These are phyloP conservation scores for Aspergillus bertholletiae DNA, from an alignment of 495 filamentous ascomycete genomes.

Conservation along the genomic window DNA sequence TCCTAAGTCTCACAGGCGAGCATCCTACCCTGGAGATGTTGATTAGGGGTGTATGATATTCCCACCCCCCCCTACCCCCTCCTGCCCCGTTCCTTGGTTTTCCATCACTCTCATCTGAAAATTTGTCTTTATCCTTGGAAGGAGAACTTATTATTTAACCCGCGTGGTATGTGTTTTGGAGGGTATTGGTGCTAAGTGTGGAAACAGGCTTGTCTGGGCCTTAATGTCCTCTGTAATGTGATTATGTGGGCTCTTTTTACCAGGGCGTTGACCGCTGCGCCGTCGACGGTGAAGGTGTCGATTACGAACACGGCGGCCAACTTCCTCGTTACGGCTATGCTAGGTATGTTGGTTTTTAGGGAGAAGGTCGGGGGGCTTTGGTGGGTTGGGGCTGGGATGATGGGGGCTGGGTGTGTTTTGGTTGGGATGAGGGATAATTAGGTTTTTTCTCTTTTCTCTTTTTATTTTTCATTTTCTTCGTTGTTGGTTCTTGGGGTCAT, in stretches of 20 bases:
- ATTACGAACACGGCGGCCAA: slow-evolving; percentile 93
- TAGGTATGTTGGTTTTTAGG: slow-evolving; percentile 70
- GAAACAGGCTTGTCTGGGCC: slow-evolving; percentile 71
- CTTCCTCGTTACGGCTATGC: slow-evolving; percentile 85
- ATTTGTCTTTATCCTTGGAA: too few relatives aligned
- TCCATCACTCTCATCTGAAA: slow-evolving; percentile 15
- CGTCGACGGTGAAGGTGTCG: slow-evolving; percentile 84
- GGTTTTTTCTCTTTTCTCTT: background rate
- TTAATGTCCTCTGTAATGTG: slow-evolving; percentile 86
- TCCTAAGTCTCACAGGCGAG: slow-evolving; percentile 45
- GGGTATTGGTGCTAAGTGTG: too few relatives aligned
- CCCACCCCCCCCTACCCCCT: background rate
- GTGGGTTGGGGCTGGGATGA: slow-evolving; percentile 81
- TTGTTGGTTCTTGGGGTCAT: background rate
- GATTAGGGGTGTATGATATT: slow-evolving; percentile 62
- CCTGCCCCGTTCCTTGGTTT: background rate
- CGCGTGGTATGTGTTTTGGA: too few relatives aligned
- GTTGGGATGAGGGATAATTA: slow-evolving; percentile 69
- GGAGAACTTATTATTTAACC: too few relatives aligned
- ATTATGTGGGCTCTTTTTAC: slow-evolving; percentile 91
- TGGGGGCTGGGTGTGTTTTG: slow-evolving; percentile 87
- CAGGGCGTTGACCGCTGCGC: slow-evolving; percentile 74
- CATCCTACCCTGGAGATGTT: slow-evolving; percentile 59
- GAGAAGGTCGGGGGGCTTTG: slow-evolving; percentile 74
- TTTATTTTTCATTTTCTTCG: background rate